Conservation (phyloP, 345 rosid species). For the Murraya koenigii region DNA sequence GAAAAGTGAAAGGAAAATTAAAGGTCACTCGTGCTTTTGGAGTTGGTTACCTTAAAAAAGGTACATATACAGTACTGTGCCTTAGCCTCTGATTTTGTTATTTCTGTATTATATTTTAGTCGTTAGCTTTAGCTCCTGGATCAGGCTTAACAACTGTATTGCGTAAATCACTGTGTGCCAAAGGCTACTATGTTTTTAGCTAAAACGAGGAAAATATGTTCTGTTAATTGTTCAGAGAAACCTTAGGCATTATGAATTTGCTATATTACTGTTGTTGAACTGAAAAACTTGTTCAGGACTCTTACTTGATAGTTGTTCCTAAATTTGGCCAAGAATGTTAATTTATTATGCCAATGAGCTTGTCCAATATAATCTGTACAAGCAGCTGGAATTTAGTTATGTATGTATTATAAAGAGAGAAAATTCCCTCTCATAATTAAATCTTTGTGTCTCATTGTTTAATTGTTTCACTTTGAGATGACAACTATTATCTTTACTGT, state of each 20-base stretch:
- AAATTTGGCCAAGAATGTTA: background rate
- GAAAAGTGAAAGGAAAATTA: constrained; percentile 90
- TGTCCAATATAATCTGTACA: background rate
- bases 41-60: constrained; percentile 94
- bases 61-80: constrained; percentile 22
- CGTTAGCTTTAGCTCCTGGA: background rate
- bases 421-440: background rate
- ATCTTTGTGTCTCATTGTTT: background rate
- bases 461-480: background rate
- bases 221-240: background rate
- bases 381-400: background rate
- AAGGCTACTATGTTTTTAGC: background rate
- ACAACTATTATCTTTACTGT: background rate
- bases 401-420: background rate
- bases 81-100: background rate
- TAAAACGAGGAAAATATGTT: background rate
- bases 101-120: background rate
- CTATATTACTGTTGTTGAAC: background rate
- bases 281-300: background rate
- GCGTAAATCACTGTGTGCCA: background rate
- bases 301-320: background rate
- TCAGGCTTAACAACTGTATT: background rate
- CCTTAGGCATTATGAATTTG: background rate
- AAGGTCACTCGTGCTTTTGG: constrained; percentile 95
- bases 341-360: background rate